phyloP scores from a whole-genome alignment of 2,329 filamentous ascomycete species.

The Trichoderma atrobrunneum region DNA sequence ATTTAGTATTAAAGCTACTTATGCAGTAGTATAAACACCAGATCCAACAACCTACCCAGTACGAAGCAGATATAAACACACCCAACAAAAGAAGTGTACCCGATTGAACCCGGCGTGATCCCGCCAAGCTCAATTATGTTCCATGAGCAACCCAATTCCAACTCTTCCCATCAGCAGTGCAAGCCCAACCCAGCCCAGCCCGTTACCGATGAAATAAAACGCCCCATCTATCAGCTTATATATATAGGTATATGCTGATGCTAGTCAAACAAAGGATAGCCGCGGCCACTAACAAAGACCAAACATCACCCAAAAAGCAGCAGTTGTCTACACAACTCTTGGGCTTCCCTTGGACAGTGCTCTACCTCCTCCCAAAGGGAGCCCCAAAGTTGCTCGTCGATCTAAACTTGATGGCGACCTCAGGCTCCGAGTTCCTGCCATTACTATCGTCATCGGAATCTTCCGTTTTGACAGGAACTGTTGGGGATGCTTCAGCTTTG shows the following conservation, averaged over 20 bases:
- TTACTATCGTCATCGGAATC: neutral
- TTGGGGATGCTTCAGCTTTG: neutral
- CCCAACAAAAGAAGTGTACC: neutral
- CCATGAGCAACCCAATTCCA: neutral
- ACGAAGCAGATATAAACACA: neutral
- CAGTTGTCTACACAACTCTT: neutral
- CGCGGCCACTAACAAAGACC: neutral
- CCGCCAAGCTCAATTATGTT: neutral
- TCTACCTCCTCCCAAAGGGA: constrained; percentile 38
- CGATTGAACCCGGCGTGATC: neutral
- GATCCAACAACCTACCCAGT: neutral
- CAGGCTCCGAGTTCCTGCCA: constrained; percentile 32
- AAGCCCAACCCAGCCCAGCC: neutral
- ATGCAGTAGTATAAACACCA: neutral
- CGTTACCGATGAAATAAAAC: neutral
- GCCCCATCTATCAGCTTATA: neutral
- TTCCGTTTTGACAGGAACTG: neutral
- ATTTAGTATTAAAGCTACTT: neutral
- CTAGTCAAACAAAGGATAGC: neutral
- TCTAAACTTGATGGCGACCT: constrained; percentile 46
- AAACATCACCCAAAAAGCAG: neutral
- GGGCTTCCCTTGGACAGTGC: neutral
- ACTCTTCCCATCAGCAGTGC: neutral
- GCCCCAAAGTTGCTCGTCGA: constrained; percentile 48
- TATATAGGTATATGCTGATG: neutral